Base-by-base conservation (phyloP, 768 basidiomycete species). In the Amanita subjunquillea region DNA sequence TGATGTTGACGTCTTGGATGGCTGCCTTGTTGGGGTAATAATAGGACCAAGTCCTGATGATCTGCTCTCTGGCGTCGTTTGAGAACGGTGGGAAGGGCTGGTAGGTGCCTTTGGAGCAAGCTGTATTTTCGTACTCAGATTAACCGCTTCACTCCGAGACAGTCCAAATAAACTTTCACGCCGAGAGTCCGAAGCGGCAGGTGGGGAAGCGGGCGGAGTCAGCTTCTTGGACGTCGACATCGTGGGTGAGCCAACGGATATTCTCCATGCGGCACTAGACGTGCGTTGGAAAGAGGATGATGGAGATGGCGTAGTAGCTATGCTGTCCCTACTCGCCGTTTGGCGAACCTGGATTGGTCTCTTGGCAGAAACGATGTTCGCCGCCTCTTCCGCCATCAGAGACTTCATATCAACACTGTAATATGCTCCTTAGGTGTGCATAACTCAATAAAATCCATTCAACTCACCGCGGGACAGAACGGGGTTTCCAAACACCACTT, bases 381-480 rank as follows among this genome's bases (percentile, higher is more conserved):
- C 63, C 2, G 73, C 80, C 1, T 84, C 77, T 65, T 93, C 93
- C 0, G 85, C 88, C 79, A 97, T 90, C 53, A 97, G 79, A 13
- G 78, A 68, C 59, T 85, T 87, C 78, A 97, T 84, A 62, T 95
- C 89, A 10, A 83, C 79, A 22, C 87, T 92, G 55, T 37, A 52
- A 58, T 34, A 56, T 58, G 13, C 43, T 9, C 20, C n/a, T 10
- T 50, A 41, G 39, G 45, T 8, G 54, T 4, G 3, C 3, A 48
- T 56, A 32, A 58, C 25, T 15, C 50, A 51, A 49, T 44, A 51
- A 48, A 30, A 56, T 8, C 4, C 23, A 50, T 27, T 12, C 3
- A 34, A 67, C 79, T 37, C 59, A 82, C 83, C 74, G 73, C 51
- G 81, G 80, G 0, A 67, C 66, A 6, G 72, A 72, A 2, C 67